Evolutionary conservation across 2,329 filamentous ascomycete genomes (phyloP), one percentile per base, ranked within the genome.

Genomic region (Rhynchosporium secalis): DNA sequence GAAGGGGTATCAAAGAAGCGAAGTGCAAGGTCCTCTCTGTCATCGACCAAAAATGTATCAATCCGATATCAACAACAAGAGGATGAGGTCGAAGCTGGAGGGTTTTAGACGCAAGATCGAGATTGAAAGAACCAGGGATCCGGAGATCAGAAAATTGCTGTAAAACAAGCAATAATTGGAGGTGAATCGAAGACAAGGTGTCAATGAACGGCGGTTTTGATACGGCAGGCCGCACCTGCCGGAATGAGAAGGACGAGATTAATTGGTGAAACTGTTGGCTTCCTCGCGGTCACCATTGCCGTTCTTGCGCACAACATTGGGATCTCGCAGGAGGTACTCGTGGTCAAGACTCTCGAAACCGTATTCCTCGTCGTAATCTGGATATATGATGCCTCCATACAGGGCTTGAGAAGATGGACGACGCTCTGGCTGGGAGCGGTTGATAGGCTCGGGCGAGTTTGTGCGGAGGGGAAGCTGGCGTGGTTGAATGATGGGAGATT

Each of bases 81-180:
- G 40, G 36, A 15, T 20, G 51, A 54, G 3, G 20, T 29, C 20
- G 51, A 54, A 7, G 36, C 10, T 41, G 36, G 36, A 54, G 36
- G 36, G 40, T 41, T 8, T 28, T 40, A 20, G 51, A 54, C 36
- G 51, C 33, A 20, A 59, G 48, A 40, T 46, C 45, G 43, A 48
- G 58, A 41, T 28, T 48, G n/a, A 12, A 38, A 8, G 28, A 55
- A 47, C 45, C 56, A 66, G 49, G 61, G 56, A 66, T 65, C 62
- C 60, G 55, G 56, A 26, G 58, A 51, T 59, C 55, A 59, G 64
- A 64, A 66, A 51, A 6, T n/a, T 47, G 20, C 6, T 58, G 43
- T 52, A 54, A 63, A 56, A 63, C 58, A 65, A 60, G 45, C 51
- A 66, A 58, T 61, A 63, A 67, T 41, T n/a, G 33, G 52, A 52